phyloP scores from a whole-genome alignment of 345 rosid species.

The Capsella bursapastoris region DNA sequence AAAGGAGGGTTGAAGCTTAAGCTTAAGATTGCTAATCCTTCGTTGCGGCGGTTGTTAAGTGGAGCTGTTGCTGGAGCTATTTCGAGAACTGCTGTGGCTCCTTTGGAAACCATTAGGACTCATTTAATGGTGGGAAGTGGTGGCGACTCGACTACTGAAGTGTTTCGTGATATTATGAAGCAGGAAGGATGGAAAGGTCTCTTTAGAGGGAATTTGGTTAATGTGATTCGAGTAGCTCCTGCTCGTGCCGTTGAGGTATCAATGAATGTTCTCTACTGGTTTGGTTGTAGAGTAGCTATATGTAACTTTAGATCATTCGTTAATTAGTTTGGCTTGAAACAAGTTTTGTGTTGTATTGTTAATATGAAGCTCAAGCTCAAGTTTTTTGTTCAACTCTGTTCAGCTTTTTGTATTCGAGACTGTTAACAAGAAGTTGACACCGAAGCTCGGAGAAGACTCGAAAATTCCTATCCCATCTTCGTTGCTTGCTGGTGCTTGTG shows the following conservation, averaged over 20 bases:
- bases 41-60: slow-evolving; percentile 79
- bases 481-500: slow-evolving; percentile 90
- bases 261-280: neutral
- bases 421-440: slow-evolving; percentile 71
- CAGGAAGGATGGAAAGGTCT: slow-evolving; percentile 94
- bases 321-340: neutral
- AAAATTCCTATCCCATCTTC: slow-evolving; percentile 81
- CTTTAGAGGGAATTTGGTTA: slow-evolving; percentile 90
- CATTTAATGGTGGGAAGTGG: slow-evolving; percentile 97
- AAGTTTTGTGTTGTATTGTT: neutral
- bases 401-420: slow-evolving; percentile 93
- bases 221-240: slow-evolving; percentile 93
- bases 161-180: slow-evolving; percentile 75
- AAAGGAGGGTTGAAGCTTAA: slow-evolving; percentile 60
- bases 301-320: neutral
- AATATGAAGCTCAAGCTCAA: neutral
- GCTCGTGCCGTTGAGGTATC: slow-evolving; percentile 96
- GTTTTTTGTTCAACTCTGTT: neutral
- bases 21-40: slow-evolving; percentile 81
- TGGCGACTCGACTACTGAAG: slow-evolving; percentile 72
- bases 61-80: slow-evolving; percentile 93
- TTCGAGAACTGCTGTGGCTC: slow-evolving; percentile 89
- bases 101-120: slow-evolving; percentile 94
- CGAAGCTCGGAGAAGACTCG: slow-evolving; percentile 66
- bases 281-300: neutral